Evolutionary conservation across 2,329 filamentous ascomycete species (phyloP), one percentile per base, ranked within the genome.

Genomic region (Hymenoscyphus linearis): DNA sequence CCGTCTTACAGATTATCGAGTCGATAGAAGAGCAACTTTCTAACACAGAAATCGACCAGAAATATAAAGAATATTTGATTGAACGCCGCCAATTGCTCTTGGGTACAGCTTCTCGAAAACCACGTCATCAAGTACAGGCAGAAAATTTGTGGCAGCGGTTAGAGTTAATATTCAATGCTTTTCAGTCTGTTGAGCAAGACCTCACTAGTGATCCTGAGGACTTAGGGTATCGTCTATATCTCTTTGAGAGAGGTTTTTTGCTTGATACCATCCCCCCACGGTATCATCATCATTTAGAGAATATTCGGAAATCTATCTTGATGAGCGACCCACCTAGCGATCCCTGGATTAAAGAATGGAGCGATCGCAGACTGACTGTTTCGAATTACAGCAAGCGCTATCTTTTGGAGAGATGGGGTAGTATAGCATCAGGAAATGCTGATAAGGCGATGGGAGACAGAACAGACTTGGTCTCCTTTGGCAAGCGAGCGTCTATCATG

Each of bases 341-440:
- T 34, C 52, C 52, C 26, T 54, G 52, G 52, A 31, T 54, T 54
- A 25, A 31, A 54, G 25, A 54, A 9, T 54, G 52, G 27, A 54
- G 26, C 26, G 13, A 34, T n/a, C 52, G 52, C n/a, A 54, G 31
- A 27, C 9, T 31, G 4, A 27, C 16, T 13, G 13, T 34, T 1
- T 34, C 52, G 13, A n/a, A 18, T 27, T 27, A 54, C 4, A 31
- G 31, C 4, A 54, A 54, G 26, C 12, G 14, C n/a, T 31, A 54
- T n/a, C 16, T 54, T 5, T n/a, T 34, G 10, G 10, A 27, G n/a
- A 35, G 52, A 18, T 54, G 26, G 26, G 3, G 7, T n/a, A 13
- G 16, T 26, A 14, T 44, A 9, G 10, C 7, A 9, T 44, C 40
- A 9, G 40, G 40, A 2, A 44, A 10, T 1, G 1, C 18, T n/a